phyloP scores from a whole-genome alignment of 345 rosid genomes.

The Dipteronia sinensis region DNA sequence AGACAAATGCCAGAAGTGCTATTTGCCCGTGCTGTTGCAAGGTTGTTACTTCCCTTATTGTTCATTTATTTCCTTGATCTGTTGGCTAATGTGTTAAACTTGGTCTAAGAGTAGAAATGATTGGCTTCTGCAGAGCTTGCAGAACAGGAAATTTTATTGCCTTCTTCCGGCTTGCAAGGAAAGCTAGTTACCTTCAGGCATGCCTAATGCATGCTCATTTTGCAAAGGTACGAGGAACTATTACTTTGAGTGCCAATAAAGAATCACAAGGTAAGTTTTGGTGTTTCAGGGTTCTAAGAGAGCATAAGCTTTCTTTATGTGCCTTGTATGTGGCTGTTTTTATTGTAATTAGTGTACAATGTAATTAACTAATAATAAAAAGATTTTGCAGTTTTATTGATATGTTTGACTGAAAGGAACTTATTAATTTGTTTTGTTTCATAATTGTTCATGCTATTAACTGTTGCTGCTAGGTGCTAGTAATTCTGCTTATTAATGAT shows the following conservation, averaged over 20 bases:
- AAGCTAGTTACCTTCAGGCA: conserved; percentile 94
- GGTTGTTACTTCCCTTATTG: conserved; percentile 50
- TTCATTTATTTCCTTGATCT: not conserved
- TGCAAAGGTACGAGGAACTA: conserved; percentile 63
- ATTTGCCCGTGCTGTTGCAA: conserved; percentile 91
- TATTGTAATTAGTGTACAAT: not conserved
- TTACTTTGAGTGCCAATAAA: conserved; percentile 17
- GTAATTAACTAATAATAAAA: not conserved
- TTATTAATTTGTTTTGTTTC: not conserved
- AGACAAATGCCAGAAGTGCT: conserved; percentile 88
- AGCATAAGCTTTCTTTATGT: conserved; percentile 2
- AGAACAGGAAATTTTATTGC: conserved; percentile 87
- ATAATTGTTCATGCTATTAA: not conserved
- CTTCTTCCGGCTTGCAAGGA: conserved; percentile 90
- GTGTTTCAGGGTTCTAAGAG: not conserved
- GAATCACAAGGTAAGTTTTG: not conserved
- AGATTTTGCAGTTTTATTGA: not conserved
- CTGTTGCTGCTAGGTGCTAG: not conserved
- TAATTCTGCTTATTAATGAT: not conserved
- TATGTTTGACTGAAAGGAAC: not conserved
- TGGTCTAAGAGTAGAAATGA: conserved; percentile 35
- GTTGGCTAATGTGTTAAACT: conserved; percentile 27
- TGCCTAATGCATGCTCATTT: conserved; percentile 99
- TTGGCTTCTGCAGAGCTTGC: conserved; percentile 68
- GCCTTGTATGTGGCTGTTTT: conserved; percentile 5